Conservation (phyloP, 1,284 basidiomycete genomes). For the Rhodotorula sp. region DNA sequence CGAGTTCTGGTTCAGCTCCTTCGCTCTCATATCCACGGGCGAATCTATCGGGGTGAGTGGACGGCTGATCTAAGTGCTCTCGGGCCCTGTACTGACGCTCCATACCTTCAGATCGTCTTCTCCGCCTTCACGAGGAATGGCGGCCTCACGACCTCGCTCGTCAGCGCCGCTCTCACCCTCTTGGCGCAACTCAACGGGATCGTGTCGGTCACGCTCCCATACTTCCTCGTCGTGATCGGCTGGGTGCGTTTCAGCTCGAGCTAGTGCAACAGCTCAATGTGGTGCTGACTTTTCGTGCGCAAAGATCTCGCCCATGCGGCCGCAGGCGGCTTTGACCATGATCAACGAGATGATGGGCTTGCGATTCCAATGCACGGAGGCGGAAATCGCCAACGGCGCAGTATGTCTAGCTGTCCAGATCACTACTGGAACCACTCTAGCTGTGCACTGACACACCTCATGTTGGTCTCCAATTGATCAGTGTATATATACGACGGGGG, state of each 20-base stretch:
- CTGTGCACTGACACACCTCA: too few relatives aligned
- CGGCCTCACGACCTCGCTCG: constrained; percentile 49
- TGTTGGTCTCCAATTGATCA: too few relatives aligned
- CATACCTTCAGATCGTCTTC: constrained; percentile 43
- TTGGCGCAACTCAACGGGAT: constrained; percentile 48
- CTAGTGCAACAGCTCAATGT: too few relatives aligned
- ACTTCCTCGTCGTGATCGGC: constrained; percentile 50
- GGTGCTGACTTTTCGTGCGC: background rate
- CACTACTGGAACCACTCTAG: too few relatives aligned
- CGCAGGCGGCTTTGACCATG: constrained; percentile 49
- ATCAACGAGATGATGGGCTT: constrained; percentile 54
- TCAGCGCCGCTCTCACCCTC: constrained; percentile 50
- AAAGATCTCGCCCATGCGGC: constrained; percentile 44
- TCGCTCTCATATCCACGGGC: constrained; percentile 50
- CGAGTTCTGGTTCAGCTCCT: constrained; percentile 52
- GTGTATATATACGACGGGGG: constrained; percentile 52
- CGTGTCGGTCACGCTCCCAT: constrained; percentile 51
- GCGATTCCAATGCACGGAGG: constrained; percentile 49
- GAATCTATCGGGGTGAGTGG: constrained; percentile 49
- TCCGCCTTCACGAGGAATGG: constrained; percentile 39
- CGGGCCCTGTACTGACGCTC: constrained; percentile 7
- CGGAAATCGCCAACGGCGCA: constrained; percentile 47
- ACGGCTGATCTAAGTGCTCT: background rate
- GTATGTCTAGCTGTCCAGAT: too few relatives aligned
- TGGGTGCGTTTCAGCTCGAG: constrained; percentile 45